Conservation (phyloP, 2,329 filamentous ascomycete species). For the Neonectria faginata region DNA sequence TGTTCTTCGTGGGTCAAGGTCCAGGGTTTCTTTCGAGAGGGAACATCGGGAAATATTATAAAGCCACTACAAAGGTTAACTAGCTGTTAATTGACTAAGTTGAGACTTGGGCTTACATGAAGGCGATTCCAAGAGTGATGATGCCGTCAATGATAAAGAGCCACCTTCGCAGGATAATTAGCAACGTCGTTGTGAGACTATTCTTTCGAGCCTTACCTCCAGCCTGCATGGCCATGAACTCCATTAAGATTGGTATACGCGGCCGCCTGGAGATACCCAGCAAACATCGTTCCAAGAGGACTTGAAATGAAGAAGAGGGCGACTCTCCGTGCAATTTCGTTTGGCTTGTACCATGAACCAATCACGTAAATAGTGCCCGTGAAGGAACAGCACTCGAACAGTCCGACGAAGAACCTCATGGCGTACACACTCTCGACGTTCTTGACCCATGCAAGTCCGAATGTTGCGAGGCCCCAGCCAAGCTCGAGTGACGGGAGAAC, state of each 20-base stretch:
- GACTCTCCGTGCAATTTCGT: slow-evolving; percentile 52
- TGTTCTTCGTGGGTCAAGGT: slow-evolving; percentile 48
- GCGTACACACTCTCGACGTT: slow-evolving; percentile 51
- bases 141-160: slow-evolving; percentile 70
- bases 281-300: slow-evolving; percentile 57
- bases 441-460: slow-evolving; percentile 36
- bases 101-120: slow-evolving; percentile 46
- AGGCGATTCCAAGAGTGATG: slow-evolving; percentile 66
- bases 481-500: slow-evolving; percentile 50
- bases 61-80: slow-evolving; percentile 46
- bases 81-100: neutral
- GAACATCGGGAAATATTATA: slow-evolving; percentile 48
- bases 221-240: slow-evolving; percentile 54
- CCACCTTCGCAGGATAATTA: slow-evolving; percentile 48
- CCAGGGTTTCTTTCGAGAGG: slow-evolving; percentile 47
- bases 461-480: slow-evolving; percentile 42
- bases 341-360: slow-evolving; percentile 57
- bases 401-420: slow-evolving; percentile 56
- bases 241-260: slow-evolving; percentile 66
- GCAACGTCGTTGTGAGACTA: neutral
- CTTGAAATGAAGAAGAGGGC: slow-evolving; percentile 58
- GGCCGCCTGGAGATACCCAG: slow-evolving; percentile 62
- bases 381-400: slow-evolving; percentile 46
- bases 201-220: slow-evolving; percentile 15
- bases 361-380: slow-evolving; percentile 46